Evolutionary conservation across 2,329 filamentous ascomycete species (phyloP).

Genomic region (Beauveria sp.): DNA sequence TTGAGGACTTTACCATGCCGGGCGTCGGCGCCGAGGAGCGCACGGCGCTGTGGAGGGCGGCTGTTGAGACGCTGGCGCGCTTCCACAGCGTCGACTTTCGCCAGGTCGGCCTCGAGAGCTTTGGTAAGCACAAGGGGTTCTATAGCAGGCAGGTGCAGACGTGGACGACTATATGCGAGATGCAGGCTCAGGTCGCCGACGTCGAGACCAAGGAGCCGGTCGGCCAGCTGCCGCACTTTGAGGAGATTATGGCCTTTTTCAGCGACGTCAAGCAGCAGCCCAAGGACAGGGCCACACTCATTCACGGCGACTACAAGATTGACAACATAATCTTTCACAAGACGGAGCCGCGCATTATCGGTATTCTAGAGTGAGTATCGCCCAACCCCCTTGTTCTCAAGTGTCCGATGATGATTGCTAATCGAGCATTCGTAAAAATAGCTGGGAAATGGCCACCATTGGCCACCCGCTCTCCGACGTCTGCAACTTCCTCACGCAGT

Average conservation of each 20-base stretch:
- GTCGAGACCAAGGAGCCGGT: conserved; percentile 69
- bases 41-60: conserved; percentile 76
- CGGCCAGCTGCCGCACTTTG: conserved; percentile 75
- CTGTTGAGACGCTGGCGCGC: conserved; percentile 73
- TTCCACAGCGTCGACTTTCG: conserved; percentile 69
- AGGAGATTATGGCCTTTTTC: conserved; percentile 75
- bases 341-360: conserved; percentile 80
- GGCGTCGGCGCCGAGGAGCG: conserved; percentile 61
- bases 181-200: conserved; percentile 69
- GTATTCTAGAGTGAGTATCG: conserved; percentile 68
- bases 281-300: conserved; percentile 66
- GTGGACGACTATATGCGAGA: conserved; percentile 68
- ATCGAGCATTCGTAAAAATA: conserved; percentile 21
- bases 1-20: conserved; percentile 80
- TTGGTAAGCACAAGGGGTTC: conserved; percentile 69
- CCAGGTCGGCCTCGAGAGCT: conserved; percentile 60
- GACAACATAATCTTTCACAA: conserved; percentile 87
- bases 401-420: not conserved
- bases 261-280: conserved; percentile 61
- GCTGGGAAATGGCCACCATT: conserved; percentile 96
- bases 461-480: conserved; percentile 93
- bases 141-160: conserved; percentile 82
- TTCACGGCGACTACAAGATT: conserved; percentile 97
- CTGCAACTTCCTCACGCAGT: conserved; percentile 58
- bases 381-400: not conserved